Percentiles rank a stretch among this genome's conserved stretches.
These are phyloP conservation scores for Eimeria necatrix DNA, from an alignment of 169 alveolate genomes.

Conservation along the genomic window DNA sequence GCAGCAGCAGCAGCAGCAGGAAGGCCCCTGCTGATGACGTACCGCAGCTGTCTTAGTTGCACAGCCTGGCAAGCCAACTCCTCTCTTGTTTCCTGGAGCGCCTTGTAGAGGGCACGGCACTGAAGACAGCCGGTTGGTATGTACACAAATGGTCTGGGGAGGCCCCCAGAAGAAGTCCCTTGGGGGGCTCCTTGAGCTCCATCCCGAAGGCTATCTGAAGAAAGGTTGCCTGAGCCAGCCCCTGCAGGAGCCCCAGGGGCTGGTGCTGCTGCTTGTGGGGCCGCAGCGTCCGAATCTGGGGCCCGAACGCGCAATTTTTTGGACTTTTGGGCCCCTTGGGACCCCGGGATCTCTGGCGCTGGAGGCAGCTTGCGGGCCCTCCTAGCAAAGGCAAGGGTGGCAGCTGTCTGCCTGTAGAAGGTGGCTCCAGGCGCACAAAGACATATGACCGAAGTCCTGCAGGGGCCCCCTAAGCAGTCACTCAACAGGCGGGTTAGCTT, in stretches of 20 bases:
- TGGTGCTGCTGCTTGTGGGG: constrained; percentile 6
- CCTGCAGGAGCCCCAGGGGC: background rate
- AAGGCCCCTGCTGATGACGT: constrained; percentile 38
- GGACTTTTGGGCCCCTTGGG: background rate
- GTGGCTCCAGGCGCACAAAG: constrained; percentile 92
- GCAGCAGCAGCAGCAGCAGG: constrained; percentile 55
- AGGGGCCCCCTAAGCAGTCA: constrained; percentile 94
- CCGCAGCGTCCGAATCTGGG: background rate
- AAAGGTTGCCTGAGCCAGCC: background rate
- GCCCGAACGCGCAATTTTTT: background rate
- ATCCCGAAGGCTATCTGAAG: no score
- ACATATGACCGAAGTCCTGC: constrained; percentile 93
- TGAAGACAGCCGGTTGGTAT: constrained; percentile 45
- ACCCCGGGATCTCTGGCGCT: background rate
- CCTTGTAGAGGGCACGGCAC: constrained; percentile 13
- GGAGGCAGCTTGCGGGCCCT: constrained; percentile 24
- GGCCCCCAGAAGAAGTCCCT: constrained; percentile 47
- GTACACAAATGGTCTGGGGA: background rate
- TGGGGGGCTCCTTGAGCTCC: background rate
- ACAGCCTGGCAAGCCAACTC: constrained; percentile 27
- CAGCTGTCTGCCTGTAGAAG: constrained; percentile 92
- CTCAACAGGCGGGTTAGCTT: constrained; percentile 92
- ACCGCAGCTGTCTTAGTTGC: constrained; percentile 38
- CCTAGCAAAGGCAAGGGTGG: constrained; percentile 33
- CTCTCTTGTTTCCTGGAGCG: constrained; percentile 14